Base-by-base conservation (phyloP, 2,329 filamentous ascomycete genomes). In the Alternaria sp. region DNA sequence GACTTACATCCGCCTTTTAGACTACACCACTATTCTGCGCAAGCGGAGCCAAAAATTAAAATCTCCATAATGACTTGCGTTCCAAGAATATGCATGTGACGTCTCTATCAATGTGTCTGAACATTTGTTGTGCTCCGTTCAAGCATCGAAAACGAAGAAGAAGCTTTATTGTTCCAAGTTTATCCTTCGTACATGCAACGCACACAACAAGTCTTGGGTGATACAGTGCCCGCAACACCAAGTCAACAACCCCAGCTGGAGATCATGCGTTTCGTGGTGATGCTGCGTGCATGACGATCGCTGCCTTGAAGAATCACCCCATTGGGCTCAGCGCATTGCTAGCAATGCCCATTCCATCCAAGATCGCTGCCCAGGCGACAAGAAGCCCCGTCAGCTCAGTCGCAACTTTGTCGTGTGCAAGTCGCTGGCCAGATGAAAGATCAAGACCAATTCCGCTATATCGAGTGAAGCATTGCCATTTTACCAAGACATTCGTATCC, bases 1-100 rank as follows among this genome's bases (percentile, higher is more conserved):
- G 74, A 75, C 72, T 58, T 67, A 68, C 55, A 73, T 77, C 74
- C 74, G 68, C 72, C 56, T 52, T 62, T 63, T 77, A 77, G 74
- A 77, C 68, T 76, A 72, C 61, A 71, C 11, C 63, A 65, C 37
- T 60, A 54, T 58, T 66, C 65, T 71, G 70, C 71, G 65, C 68
- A 61, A 69, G 69, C 71, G 67, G 69, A 69, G 63, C 62, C 56
- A 64, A 72, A 68, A 74, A 73, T 69, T 51, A 62, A 65, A 68
- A 72, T 17, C 33, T 52, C n/a, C 28, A 29, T 26, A 50, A 49
- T 42, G 29, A 23, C 14, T 11, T 11, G 11, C 5, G 34, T 50
- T 10, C 14, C 23, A 36, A 37, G 11, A 44, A 10, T 36, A 17
- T 54, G 49, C 31, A 34, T n/a, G 51, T 46, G 28, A 31, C 5